Base-by-base conservation (phyloP, 148 eudicot species). In the Rhododendron henanense region DNA sequence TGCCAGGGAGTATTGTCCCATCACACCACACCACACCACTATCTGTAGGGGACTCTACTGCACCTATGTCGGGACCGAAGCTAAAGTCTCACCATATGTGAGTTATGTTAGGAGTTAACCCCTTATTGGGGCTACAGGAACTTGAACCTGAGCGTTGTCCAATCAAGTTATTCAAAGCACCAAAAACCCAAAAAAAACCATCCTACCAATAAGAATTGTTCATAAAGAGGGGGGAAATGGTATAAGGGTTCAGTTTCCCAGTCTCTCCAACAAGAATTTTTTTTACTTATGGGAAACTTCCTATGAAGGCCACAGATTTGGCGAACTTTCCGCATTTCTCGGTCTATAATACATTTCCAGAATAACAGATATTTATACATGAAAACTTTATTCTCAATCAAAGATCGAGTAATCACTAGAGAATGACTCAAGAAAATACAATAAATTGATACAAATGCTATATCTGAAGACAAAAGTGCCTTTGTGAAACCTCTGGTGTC, bases 391-490 rank as follows among this genome's bases (percentile, higher is more conserved):
- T 14, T 13, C 81, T 18, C 16, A 15, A 31, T 78, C 84, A 1
- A 33, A 33, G 45, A 76, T 9, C 13, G 28, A n/a, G 31, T 53
- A 48, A 71, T 51, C 50, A 16, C 55, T 48, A 57, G 85, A 87
- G 67, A 79, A 84, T 84, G 51, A 44, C 51, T 86, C 53, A 71
- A n/a, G 28, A 83, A 74, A 82, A 53, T n/a, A 63, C 65, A 86
- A 74, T 41, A 53, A 35, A 69, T 39, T 84, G 47, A 45, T 79
- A 87, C 84, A 87, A 79, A 67, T 65, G 74, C 74, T 55, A 82
- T 23, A 67, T 76, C 23, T 19, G 76, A 81, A 55, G 67, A 87
- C 78, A 81, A 84, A 14, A 86, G 88, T 88, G 80, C 82, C 85
- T 48, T 71, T 14, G 19, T 61, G 79, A 48, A 87, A 35, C 84